Percentiles rank a stretch among this genome's conserved stretches.
phyloP scores from a whole-genome alignment of 75 land plant species.

The Selaginella moellendorffii region DNA sequence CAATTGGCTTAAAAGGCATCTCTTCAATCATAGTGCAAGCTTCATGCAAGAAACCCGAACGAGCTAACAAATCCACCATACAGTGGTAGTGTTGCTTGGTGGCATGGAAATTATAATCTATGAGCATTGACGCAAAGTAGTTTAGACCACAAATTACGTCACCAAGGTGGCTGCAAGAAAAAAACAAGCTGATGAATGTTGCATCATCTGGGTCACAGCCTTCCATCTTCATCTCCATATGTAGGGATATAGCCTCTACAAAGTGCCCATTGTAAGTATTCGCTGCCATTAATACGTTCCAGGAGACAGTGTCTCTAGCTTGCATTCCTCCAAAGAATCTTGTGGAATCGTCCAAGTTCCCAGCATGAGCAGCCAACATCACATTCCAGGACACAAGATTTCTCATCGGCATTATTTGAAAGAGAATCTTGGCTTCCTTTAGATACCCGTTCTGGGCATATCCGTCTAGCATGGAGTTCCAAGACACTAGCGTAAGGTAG shows the following conservation, averaged over 20 bases:
- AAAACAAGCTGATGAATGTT: not conserved
- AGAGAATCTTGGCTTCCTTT: not conserved
- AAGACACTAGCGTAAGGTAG: not conserved
- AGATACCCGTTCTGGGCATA: not conserved
- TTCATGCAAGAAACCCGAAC: not conserved
- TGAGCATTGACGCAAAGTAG: not conserved
- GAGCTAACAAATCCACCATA: slow-evolving; percentile 3
- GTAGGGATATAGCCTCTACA: not conserved
- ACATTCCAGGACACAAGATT: not conserved
- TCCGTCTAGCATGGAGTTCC: not conserved
- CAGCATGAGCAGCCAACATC: not conserved
- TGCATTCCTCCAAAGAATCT: not conserved
- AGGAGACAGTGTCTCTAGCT: not conserved
- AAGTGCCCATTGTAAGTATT: not conserved
- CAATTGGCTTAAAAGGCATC: not conserved
- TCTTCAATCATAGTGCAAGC: not conserved
- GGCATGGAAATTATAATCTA: not conserved
- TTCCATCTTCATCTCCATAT: not conserved
- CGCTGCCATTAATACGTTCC: not conserved
- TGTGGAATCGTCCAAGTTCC: not conserved
- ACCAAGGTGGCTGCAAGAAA: not conserved
- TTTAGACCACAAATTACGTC: not conserved
- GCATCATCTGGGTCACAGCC: not conserved
- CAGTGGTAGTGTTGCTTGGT: not conserved
- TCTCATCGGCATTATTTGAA: not conserved